Conservation (phyloP, 495 filamentous ascomycete genomes). For the Alectoria sarmentosa region DNA sequence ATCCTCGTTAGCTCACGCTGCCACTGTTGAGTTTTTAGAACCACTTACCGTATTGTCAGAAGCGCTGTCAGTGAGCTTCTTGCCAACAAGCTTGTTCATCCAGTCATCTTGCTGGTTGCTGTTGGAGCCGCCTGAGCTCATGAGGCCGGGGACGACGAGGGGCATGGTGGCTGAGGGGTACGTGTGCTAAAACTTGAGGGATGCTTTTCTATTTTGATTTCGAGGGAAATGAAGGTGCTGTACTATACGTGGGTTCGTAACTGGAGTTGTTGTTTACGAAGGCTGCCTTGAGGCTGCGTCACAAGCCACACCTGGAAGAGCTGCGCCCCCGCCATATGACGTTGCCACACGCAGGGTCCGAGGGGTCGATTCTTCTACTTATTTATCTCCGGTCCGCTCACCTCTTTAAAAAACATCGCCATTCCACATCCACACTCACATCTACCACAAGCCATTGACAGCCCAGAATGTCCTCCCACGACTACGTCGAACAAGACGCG, state of each 20-base stretch:
- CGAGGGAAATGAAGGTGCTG: too few relatives aligned
- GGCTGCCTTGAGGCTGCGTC: slow-evolving; percentile 10
- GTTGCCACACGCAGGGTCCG: slow-evolving; percentile 1
- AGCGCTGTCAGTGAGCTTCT: slow-evolving; percentile 51
- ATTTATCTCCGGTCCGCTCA: background rate
- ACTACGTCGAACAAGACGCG: background rate
- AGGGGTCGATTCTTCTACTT: background rate
- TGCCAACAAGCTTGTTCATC: slow-evolving; percentile 68
- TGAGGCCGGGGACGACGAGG: slow-evolving; percentile 72
- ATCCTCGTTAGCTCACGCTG: slow-evolving; percentile 12
- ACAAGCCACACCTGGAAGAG: slow-evolving; percentile 5
- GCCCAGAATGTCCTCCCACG: background rate
- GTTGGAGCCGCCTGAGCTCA: slow-evolving; percentile 30
- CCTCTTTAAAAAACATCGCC: background rate
- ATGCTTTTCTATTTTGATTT: background rate
- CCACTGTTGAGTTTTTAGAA: background rate
- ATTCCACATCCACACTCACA: background rate
- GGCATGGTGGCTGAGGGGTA: slow-evolving; percentile 54
- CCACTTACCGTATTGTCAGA: background rate
- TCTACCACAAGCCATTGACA: background rate
- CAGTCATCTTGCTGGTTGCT: slow-evolving; percentile 54
- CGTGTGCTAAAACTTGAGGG: background rate
- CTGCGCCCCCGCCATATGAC: slow-evolving; percentile 12
- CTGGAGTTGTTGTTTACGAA: background rate
- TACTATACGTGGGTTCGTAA: too few relatives aligned